phyloP scores from a whole-genome alignment of 441 rosid species.

The Mallotus repandus region DNA sequence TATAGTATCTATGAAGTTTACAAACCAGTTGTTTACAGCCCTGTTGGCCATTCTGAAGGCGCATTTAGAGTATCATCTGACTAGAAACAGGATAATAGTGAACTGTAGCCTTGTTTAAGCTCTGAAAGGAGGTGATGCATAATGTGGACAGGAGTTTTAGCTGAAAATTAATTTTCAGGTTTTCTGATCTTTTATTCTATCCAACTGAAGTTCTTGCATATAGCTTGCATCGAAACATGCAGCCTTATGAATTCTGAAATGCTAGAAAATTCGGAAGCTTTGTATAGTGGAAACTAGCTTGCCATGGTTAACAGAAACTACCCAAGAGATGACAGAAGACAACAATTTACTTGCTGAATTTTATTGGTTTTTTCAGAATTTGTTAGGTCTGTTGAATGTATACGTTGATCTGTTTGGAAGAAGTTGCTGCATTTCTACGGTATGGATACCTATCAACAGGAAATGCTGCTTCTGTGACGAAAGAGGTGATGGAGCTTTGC shows the following conservation, averaged over 20 bases:
- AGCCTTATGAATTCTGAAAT: not conserved
- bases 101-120: too few species aligned
- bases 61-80: too few species aligned
- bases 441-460: constrained; percentile 66
- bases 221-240: not conserved
- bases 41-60: too few species aligned
- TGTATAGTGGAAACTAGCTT: not conserved
- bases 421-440: constrained; percentile 70
- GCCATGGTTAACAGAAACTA: not conserved
- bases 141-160: not conserved
- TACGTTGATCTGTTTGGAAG: constrained; percentile 63
- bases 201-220: too few species aligned
- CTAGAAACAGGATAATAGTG: too few species aligned
- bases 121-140: too few species aligned
- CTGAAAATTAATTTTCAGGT: not conserved
- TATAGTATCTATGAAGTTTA: not conserved
- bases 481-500: constrained; percentile 68
- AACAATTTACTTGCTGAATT: constrained; percentile 2
- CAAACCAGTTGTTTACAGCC: not conserved
- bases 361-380: constrained; percentile 40
- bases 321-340: not conserved
- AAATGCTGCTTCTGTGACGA: constrained; percentile 57
- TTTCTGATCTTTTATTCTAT: not conserved
- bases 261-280: not conserved
- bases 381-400: constrained; percentile 65